Evolutionary conservation across 148 eudicot species (phyloP).

Genomic region (Rhododendron kiyosumense): DNA sequence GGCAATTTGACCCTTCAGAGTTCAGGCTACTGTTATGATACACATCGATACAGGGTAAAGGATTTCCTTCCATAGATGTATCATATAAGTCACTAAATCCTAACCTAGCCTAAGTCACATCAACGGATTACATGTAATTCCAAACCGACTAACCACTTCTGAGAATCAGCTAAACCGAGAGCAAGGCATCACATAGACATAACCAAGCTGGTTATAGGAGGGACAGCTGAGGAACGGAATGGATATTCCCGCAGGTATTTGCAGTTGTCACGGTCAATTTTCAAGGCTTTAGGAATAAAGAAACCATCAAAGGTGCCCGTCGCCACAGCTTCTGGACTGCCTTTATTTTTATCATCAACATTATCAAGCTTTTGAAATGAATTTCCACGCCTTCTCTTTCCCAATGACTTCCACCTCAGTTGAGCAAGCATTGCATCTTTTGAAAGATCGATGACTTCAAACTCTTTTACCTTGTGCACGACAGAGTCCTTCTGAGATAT

Average conservation of each 20-base stretch:
- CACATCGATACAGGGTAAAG: not conserved
- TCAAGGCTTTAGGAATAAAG: constrained; percentile 20
- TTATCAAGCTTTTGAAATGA: constrained; percentile 26
- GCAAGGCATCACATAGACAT: constrained; percentile 56
- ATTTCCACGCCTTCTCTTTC: constrained; percentile 50
- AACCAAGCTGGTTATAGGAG: constrained; percentile 53
- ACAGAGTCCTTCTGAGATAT: not conserved
- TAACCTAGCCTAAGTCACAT: not conserved
- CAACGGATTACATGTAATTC: not conserved
- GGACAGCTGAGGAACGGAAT: constrained; percentile 44
- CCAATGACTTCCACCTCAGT: constrained; percentile 55
- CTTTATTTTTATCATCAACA: constrained; percentile 14
- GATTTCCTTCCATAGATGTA: not conserved
- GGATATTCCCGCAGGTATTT: constrained; percentile 46
- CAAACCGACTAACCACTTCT: not conserved
- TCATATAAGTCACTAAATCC: constrained; percentile 7
- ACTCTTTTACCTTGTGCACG: constrained; percentile 5
- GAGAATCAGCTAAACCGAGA: not conserved
- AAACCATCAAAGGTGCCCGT: constrained; percentile 16
- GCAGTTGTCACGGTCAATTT: constrained; percentile 59
- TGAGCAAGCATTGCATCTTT: constrained; percentile 49
- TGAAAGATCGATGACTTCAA: constrained; percentile 32
- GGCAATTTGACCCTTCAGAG: not conserved
- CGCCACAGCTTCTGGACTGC: constrained; percentile 9
- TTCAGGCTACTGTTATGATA: not conserved